Conservation (phyloP, 345 rosid species). For the Brassica nigra region DNA sequence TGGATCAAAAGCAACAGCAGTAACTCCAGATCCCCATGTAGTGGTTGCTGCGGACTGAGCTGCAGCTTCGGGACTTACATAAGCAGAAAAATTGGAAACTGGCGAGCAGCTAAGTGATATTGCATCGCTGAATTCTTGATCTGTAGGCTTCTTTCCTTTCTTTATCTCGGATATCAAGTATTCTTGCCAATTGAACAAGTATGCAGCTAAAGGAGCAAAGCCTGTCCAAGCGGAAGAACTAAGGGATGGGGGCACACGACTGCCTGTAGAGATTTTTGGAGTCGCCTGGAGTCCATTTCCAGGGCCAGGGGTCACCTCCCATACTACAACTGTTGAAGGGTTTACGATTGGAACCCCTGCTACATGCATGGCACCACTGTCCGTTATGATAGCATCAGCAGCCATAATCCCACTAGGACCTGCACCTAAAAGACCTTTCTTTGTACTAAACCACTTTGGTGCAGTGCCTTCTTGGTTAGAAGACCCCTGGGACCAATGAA, state of each 20-base stretch:
- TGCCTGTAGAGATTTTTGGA: conserved; percentile 61
- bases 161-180: conserved; percentile 76
- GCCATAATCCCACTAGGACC: conserved; percentile 99
- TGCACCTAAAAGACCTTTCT: conserved; percentile 97
- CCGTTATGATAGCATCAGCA: conserved; percentile 97
- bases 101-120: conserved; percentile 93
- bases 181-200: conserved; percentile 97
- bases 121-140: conserved; percentile 65
- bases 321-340: conserved; percentile 98
- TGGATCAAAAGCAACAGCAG: conserved; percentile 99
- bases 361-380: conserved; percentile 96
- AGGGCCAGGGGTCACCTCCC: conserved; percentile 99
- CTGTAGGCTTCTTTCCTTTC: conserved; percentile 67
- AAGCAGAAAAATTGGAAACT: conserved; percentile 97
- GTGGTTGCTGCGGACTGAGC: conserved; percentile 97
- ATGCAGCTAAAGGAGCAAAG: conserved; percentile 95
- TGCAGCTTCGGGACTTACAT: conserved; percentile 99
- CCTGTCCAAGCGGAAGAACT: conserved; percentile 95
- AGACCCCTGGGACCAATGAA: conserved; percentile 99
- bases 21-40: conserved; percentile 99
- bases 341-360: conserved; percentile 99
- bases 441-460: conserved; percentile 91
- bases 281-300: conserved; percentile 88
- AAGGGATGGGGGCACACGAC: conserved; percentile 81
- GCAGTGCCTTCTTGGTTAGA: conserved; percentile 66